Percentiles rank a stretch among this genome's conserved stretches.
These are phyloP conservation scores for Hypoxylon lienhwacheense DNA, from an alignment of 495 filamentous ascomycete species.

Conservation along the genomic window DNA sequence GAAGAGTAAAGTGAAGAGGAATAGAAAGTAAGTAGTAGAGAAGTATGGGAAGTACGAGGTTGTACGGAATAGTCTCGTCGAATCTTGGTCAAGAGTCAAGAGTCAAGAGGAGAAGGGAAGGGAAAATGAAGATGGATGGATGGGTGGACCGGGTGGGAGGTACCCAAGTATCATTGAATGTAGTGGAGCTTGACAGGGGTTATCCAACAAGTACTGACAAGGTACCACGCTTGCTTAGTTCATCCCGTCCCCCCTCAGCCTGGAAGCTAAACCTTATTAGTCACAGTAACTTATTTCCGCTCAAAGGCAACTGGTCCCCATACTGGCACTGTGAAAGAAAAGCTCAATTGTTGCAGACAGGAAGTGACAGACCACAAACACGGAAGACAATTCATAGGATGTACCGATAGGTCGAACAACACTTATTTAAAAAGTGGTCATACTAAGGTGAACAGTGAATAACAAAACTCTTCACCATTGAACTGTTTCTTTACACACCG, in stretches of 20 bases:
- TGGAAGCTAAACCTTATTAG: constrained; percentile 28
- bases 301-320: constrained; percentile 9
- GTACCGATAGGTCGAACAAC: too few relatives aligned
- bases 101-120: constrained; percentile 39
- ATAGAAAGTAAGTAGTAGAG: constrained; percentile 14
- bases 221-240: constrained; percentile 35
- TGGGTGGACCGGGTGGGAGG: constrained; percentile 36
- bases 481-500: too few relatives aligned
- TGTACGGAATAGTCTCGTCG: constrained; percentile 31
- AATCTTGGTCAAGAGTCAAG: constrained; percentile 38
- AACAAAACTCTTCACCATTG: too few relatives aligned
- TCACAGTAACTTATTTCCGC: constrained; percentile 25
- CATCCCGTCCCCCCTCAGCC: constrained; percentile 18
- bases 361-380: not conserved
- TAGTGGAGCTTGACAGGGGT: constrained; percentile 37
- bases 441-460: constrained; percentile 12
- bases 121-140: constrained; percentile 39
- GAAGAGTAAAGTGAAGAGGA: not conserved
- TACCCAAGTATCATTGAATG: constrained; percentile 38
- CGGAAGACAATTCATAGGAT: not conserved
- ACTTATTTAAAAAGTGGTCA: constrained; percentile 3
- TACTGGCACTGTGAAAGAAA: constrained; percentile 30
- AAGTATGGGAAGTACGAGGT: constrained; percentile 31
- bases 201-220: constrained; percentile 17
- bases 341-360: constrained; percentile 1